Conservation (phyloP, 2,329 filamentous ascomycete genomes). For the Thielaviopsis populi region DNA sequence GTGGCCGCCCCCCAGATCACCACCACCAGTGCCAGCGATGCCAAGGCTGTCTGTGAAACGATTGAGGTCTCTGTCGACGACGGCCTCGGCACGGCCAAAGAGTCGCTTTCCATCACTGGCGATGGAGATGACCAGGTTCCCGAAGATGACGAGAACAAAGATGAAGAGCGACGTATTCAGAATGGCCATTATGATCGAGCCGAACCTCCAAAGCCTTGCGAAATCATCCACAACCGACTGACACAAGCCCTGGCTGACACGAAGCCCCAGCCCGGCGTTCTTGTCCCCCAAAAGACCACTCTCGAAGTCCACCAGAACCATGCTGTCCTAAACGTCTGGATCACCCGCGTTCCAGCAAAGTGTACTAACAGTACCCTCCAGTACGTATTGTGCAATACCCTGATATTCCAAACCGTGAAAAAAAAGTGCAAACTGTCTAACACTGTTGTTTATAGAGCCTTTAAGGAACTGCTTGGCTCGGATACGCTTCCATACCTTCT, state of each 20-base stretch:
- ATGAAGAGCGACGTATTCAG: slow-evolving; percentile 13
- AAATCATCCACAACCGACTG: slow-evolving; percentile 25
- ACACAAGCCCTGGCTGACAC: slow-evolving; percentile 25
- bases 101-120: not conserved
- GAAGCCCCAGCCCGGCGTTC: slow-evolving; percentile 31
- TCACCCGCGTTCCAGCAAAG: slow-evolving; percentile 57
- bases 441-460: slow-evolving; percentile 7
- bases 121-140: slow-evolving; percentile 11
- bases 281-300: slow-evolving; percentile 50
- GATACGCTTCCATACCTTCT: slow-evolving; percentile 49
- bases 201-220: slow-evolving; percentile 17
- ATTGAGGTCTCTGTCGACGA: slow-evolving; percentile 4
- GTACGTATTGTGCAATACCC: slow-evolving; percentile 4
- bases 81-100: slow-evolving; percentile 4
- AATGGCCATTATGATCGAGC: slow-evolving; percentile 17
- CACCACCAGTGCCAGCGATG: not conserved
- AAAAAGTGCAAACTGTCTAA: not conserved
- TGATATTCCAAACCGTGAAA: not conserved
- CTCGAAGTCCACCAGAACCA: slow-evolving; percentile 47
- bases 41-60: not conserved
- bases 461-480: slow-evolving; percentile 24
- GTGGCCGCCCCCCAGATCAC: not conserved
- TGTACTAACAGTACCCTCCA: slow-evolving; percentile 38
- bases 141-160: slow-evolving; percentile 15
- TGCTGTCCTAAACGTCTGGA: slow-evolving; percentile 46